These are phyloP conservation scores for Aspergillus avenaceus DNA, from an alignment of 495 filamentous ascomycete genomes.

Conservation along the genomic window DNA sequence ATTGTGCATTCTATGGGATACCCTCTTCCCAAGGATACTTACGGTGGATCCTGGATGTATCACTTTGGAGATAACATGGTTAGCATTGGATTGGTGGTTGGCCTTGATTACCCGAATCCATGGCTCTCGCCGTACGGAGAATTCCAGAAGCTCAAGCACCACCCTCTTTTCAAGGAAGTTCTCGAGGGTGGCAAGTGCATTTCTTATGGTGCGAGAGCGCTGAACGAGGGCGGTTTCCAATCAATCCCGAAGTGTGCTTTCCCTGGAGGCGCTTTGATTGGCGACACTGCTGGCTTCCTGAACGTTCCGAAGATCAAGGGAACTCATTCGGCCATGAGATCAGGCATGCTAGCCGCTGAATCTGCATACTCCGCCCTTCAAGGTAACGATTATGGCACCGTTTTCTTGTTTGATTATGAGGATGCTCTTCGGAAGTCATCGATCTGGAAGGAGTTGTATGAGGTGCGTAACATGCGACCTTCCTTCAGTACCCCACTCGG, in stretches of 20 bases:
- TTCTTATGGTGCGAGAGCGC: conserved; percentile 88
- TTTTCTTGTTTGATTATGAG: conserved; percentile 96
- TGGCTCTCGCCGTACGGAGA: conserved; percentile 95
- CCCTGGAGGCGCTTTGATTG: conserved; percentile 92
- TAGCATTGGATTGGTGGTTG: conserved; percentile 87
- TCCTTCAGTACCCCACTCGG: conserved; percentile 84
- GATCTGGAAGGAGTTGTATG: conserved; percentile 92
- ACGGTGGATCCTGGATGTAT: conserved; percentile 97
- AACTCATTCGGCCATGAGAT: conserved; percentile 96
- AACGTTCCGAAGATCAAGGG: conserved; percentile 99
- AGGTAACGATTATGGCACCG: conserved; percentile 54
- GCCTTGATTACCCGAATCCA: conserved; percentile 93
- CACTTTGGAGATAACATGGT: conserved; percentile 98
- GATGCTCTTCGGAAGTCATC: conserved; percentile 76
- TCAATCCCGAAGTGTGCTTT: conserved; percentile 96
- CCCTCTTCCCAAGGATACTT: conserved; percentile 82
- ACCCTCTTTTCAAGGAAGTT: conserved; percentile 77
- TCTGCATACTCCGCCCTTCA: conserved; percentile 74
- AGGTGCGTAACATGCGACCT: conserved; percentile 96
- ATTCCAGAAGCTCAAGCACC: conserved; percentile 98
- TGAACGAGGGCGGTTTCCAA: conserved; percentile 96
- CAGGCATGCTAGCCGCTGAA: conserved; percentile 94
- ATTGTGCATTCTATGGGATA: conserved; percentile 92
- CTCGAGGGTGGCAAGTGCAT: conserved; percentile 96
- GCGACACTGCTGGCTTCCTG: conserved; percentile 93